phyloP scores from a whole-genome alignment of 2,329 filamentous ascomycete species.

The Stagonosporopsis cucurbitacearum region DNA sequence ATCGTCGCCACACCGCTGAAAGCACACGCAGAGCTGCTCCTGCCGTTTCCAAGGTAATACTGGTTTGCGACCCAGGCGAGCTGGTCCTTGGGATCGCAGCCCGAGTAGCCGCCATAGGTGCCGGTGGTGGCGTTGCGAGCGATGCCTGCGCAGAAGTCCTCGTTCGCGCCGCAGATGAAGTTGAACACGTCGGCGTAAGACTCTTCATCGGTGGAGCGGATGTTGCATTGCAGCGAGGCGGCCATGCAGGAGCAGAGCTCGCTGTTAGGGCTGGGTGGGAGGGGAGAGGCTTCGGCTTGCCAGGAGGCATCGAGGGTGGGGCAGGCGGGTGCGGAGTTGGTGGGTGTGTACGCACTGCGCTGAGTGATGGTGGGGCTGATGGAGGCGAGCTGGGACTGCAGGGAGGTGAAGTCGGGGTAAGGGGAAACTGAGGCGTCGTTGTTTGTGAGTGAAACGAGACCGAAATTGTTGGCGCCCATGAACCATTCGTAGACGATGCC shows the following conservation, averaged over 20 bases:
- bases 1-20: slow-evolving; percentile 70
- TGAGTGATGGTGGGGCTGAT: slow-evolving; percentile 70
- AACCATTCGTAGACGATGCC: slow-evolving; percentile 99
- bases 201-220: slow-evolving; percentile 64
- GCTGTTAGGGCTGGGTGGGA: slow-evolving; percentile 83
- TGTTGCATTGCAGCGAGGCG: slow-evolving; percentile 72
- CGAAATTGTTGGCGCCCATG: slow-evolving; percentile 88
- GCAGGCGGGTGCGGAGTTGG: slow-evolving; percentile 74
- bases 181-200: slow-evolving; percentile 73
- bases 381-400: slow-evolving; percentile 71
- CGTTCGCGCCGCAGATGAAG: slow-evolving; percentile 68
- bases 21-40: slow-evolving; percentile 65
- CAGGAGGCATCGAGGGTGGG: slow-evolving; percentile 70
- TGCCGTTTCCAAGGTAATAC: slow-evolving; percentile 65
- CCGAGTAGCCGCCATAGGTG: slow-evolving; percentile 75
- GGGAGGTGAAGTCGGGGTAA: slow-evolving; percentile 72
- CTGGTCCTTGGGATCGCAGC: slow-evolving; percentile 74
- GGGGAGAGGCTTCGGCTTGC: slow-evolving; percentile 68
- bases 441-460: slow-evolving; percentile 71
- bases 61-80: slow-evolving; percentile 75
- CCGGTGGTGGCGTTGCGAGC: slow-evolving; percentile 70
- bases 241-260: slow-evolving; percentile 87
- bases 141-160: slow-evolving; percentile 70
- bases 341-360: slow-evolving; percentile 70
- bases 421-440: slow-evolving; percentile 67